phyloP scores from a whole-genome alignment of 2,329 filamentous ascomycete genomes.

The Fusarium sp. region DNA sequence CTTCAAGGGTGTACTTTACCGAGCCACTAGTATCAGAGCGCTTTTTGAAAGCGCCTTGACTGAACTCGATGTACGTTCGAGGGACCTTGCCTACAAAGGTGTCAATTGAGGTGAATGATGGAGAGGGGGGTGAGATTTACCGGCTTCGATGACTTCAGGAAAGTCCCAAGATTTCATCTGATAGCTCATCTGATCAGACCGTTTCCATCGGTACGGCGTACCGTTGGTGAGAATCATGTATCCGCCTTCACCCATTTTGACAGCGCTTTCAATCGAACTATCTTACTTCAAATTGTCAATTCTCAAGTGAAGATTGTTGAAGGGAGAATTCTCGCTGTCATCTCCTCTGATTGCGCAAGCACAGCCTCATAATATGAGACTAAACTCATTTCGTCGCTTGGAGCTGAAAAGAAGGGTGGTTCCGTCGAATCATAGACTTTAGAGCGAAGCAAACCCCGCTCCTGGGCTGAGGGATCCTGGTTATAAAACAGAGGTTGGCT shows the following conservation, averaged over 20 bases:
- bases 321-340: neutral
- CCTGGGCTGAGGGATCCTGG: neutral
- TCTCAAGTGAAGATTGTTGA: too few species aligned
- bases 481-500: neutral
- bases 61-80: neutral
- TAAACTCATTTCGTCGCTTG: conserved; percentile 2
- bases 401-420: neutral
- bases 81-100: neutral
- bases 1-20: neutral
- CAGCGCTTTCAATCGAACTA: too few species aligned
- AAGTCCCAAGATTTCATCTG: conserved; percentile 18
- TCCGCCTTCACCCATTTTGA: conserved; percentile 13
- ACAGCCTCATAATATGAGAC: neutral
- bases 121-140: neutral
- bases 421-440: neutral
- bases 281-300: too few species aligned
- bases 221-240: conserved; percentile 8
- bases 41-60: neutral
- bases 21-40: conserved; percentile 12
- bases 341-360: conserved; percentile 1
- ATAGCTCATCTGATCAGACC: conserved; percentile 5
- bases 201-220: conserved; percentile 25
- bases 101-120: too few species aligned
- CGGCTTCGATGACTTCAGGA: conserved; percentile 9
- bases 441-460: neutral